Evolutionary conservation across 345 rosid species (phyloP).

Genomic region (Syzygium aqueum): DNA sequence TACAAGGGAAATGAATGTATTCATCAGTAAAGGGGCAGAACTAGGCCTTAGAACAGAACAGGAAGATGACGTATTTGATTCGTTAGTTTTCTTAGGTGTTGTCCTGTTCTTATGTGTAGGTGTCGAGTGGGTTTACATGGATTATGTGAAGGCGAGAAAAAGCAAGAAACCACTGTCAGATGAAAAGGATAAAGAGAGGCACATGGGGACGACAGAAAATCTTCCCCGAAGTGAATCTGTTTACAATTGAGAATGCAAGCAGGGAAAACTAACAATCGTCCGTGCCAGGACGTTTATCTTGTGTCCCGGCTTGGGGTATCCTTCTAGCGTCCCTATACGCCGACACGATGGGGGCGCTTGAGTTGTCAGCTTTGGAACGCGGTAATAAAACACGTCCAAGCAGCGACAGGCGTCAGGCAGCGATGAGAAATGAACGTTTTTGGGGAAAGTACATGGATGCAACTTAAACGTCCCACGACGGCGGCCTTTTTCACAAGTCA

Average conservation of each 20-base stretch:
- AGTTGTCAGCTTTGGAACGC: neutral
- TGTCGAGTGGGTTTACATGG: neutral
- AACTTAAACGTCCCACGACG: neutral
- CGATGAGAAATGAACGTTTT: neutral
- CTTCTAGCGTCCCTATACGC: neutral
- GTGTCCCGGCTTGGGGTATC: neutral
- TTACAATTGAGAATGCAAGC: neutral
- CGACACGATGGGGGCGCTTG: neutral
- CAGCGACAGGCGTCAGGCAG: too few relatives aligned
- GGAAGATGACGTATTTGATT: neutral
- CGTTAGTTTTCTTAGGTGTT: neutral
- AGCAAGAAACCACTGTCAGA: neutral
- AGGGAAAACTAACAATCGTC: neutral
- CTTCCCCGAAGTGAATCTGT: neutral
- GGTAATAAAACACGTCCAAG: too few relatives aligned
- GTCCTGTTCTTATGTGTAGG: neutral
- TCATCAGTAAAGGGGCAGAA: neutral
- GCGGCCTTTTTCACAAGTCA: too few relatives aligned
- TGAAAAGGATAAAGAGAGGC: neutral
- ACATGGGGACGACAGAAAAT: neutral
- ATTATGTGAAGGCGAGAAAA: neutral
- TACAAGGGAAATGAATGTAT: neutral
- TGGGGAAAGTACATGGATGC: neutral
- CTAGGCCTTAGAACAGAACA: neutral
- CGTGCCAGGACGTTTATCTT: neutral